Evolutionary conservation across 371 early-diverging fungal species (phyloP), one percentile per base, ranked within the genome.

Genomic region (Apophysomyces ossiformis): DNA sequence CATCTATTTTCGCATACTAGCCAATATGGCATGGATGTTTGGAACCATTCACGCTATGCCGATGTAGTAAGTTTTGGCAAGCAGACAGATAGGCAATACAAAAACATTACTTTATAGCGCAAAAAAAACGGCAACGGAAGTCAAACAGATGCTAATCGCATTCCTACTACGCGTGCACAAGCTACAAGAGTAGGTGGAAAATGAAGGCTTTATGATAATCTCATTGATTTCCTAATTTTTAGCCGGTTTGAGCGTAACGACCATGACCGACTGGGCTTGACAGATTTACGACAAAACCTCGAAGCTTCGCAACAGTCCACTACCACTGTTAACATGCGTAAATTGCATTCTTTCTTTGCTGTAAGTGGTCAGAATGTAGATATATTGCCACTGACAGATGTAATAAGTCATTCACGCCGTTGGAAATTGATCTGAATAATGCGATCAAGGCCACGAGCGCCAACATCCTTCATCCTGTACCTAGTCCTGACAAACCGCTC

Each of bases 11-110:
- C 81, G 85, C 0, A 58, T 84, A 0, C 41, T 87, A 39, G 86
- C 82, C 1, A 83, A 84, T 58, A 73, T 85, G 60, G 67, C 82
- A 0, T 87, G 85, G 86, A 76, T 84, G 45, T 84, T 87, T 74
- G 85, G 85, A 12, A 71, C 80, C 62, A 69, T 80, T 15, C 85
- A 87, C 47, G 71, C 79, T 45, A 74, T 73, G 60, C 64, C 77
- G 43, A 67, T 65, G 85, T 81, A 82, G 15, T 37, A 56, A 18
- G 54, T 50, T 4, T 0, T 45, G 16, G 2, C 13, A 13, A 12
- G 16, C 6, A 7, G 46, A 26, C 13, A 0, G 6, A 2, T 45
- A 6, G 12, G 46, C 13, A 45, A 4, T 5, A 18, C 46, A n/a
- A 8, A 45, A 45, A 5, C 2, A 50, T 44, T 21, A 37, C 2